phyloP scores from a whole-genome alignment of 1,284 basidiomycete species.

The Ceratobasidium sp. region DNA sequence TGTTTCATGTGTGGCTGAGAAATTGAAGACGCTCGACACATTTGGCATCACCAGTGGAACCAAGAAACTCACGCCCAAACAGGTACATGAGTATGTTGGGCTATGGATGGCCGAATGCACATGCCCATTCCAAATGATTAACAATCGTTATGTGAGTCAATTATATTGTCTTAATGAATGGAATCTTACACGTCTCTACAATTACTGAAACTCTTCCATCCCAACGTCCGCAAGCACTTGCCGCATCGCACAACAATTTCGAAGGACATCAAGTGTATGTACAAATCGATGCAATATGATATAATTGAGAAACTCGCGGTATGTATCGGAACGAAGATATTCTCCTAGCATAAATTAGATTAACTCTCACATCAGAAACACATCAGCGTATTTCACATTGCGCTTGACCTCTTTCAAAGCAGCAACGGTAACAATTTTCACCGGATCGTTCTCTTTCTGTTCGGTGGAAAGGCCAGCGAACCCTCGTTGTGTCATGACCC shows the following conservation, averaged over 20 bases:
- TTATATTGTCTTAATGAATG: too few species aligned
- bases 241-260: neutral
- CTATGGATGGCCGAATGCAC: neutral
- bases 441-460: neutral
- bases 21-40: neutral
- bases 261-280: neutral
- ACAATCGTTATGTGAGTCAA: slow-evolving; percentile 9
- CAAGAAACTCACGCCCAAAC: neutral
- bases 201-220: neutral
- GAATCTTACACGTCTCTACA: neutral
- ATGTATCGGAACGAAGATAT: too few species aligned
- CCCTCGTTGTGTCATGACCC: too few species aligned
- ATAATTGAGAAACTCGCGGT: neutral
- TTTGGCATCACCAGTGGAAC: slow-evolving; percentile 9
- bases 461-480: too few species aligned
- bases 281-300: neutral
- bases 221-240: neutral
- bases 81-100: neutral
- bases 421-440: neutral
- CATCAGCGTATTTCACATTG: neutral
- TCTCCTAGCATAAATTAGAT: too few species aligned
- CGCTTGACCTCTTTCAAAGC: neutral
- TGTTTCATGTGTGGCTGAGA: neutral
- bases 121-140: neutral
- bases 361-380: too few species aligned